Evolutionary conservation across 1,139 yeast species (phyloP).

Genomic region (Saccharomyces hybrid): DNA sequence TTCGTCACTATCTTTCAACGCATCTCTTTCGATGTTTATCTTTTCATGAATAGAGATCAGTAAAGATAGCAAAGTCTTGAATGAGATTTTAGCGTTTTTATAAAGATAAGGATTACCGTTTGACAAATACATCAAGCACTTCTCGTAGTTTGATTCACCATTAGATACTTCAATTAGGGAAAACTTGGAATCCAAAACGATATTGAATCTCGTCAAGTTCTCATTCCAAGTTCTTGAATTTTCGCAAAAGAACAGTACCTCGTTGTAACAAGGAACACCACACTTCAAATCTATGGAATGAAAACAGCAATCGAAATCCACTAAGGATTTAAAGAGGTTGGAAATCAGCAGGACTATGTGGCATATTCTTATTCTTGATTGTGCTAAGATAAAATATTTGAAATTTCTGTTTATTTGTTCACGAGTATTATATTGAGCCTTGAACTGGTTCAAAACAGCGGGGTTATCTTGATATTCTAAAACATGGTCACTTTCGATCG

Average conservation of each 20-base stretch:
- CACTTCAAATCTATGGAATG: constrained; percentile 56
- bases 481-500: constrained; percentile 35
- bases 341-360: constrained; percentile 72
- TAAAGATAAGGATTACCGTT: constrained; percentile 36
- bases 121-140: constrained; percentile 43
- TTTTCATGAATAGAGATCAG: constrained; percentile 68
- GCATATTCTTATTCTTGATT: constrained; percentile 78
- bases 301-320: constrained; percentile 53
- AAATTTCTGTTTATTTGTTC: constrained; percentile 46
- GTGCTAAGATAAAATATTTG: constrained; percentile 72
- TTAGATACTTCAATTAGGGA: constrained; percentile 50
- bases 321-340: constrained; percentile 59
- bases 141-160: constrained; percentile 46
- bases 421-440: constrained; percentile 31
- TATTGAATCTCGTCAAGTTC: constrained; percentile 31
- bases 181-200: constrained; percentile 41
- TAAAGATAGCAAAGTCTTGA: constrained; percentile 54
- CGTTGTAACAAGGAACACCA: constrained; percentile 63
- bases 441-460: constrained; percentile 30
- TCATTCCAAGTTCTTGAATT: constrained; percentile 53
- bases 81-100: constrained; percentile 39
- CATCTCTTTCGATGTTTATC: constrained; percentile 46
- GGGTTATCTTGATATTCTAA: constrained; percentile 33
- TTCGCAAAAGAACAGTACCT: constrained; percentile 61
- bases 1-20: constrained; percentile 21